Evolutionary conservation across 139 green algal species (phyloP).

Genomic region (Picocystis salinarum): DNA sequence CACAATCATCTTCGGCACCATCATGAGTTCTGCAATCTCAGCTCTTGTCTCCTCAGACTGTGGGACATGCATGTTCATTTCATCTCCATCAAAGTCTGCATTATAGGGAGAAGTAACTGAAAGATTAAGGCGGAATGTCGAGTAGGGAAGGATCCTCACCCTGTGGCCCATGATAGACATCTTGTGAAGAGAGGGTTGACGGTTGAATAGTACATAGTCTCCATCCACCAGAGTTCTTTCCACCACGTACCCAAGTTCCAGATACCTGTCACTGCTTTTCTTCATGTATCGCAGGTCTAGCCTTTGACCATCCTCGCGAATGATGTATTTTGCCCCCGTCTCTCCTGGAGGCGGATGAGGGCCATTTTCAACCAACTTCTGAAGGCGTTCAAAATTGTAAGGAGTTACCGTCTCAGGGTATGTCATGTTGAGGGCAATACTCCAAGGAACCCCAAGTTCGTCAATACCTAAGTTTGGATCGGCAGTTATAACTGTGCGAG

Average conservation of each 20-base stretch:
- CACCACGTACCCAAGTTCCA: constrained; percentile 69
- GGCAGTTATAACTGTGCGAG: constrained; percentile 89
- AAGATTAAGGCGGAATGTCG: constrained; percentile 75
- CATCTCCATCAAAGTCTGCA: constrained; percentile 98
- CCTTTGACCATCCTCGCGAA: constrained; percentile 79
- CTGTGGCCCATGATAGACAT: constrained; percentile 99
- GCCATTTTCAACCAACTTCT: constrained; percentile 81
- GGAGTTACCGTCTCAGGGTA: constrained; percentile 85
- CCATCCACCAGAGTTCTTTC: constrained; percentile 87
- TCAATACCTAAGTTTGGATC: constrained; percentile 97
- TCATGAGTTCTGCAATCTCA: constrained; percentile 93
- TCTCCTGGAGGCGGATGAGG: constrained; percentile 81
- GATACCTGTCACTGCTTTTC: constrained; percentile 36
- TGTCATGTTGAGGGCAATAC: constrained; percentile 93
- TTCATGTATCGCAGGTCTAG: constrained; percentile 63
- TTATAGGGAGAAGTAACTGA: constrained; percentile 98
- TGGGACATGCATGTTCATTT: constrained; percentile 99
- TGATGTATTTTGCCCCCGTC: constrained; percentile 91
- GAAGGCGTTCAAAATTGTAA: constrained; percentile 49
- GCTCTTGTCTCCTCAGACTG: constrained; percentile 80
- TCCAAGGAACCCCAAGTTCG: constrained; percentile 91
- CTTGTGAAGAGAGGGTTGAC: constrained; percentile 98
- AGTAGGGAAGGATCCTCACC: constrained; percentile 64
- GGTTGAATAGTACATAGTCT: constrained; percentile 97
- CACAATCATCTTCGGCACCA: constrained; percentile 93